A percentile compares a stretch with the other conserved stretches of the same genome.
These are phyloP conservation scores for Rhododendron ovatum DNA, from an alignment of 148 eudicot species.

Conservation along the genomic window DNA sequence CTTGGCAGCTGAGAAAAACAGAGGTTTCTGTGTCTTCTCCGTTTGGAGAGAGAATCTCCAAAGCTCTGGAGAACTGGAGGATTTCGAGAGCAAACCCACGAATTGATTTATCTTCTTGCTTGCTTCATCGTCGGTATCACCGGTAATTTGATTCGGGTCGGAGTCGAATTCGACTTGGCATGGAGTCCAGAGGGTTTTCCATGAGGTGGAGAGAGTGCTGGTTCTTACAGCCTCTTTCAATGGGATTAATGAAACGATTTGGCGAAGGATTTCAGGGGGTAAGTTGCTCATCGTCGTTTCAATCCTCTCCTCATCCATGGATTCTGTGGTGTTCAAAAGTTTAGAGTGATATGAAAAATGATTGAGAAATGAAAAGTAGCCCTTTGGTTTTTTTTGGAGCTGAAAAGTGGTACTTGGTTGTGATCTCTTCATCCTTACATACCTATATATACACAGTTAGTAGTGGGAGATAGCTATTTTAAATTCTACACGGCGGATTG, in stretches of 20 bases:
- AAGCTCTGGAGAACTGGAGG: background rate
- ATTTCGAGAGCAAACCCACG: background rate
- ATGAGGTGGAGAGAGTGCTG: constrained; percentile 15
- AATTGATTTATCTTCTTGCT: background rate
- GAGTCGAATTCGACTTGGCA: background rate
- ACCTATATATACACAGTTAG: no score
- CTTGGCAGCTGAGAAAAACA: background rate
- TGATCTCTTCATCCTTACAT: no score
- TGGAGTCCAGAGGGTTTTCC: constrained; percentile 18
- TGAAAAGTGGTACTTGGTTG: no score
- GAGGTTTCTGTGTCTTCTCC: background rate
- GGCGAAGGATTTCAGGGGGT: constrained; percentile 12
- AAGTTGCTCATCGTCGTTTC: constrained; percentile 10
- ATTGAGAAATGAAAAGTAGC: background rate
- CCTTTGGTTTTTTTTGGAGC: no score
- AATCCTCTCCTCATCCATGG: constrained; percentile 5
- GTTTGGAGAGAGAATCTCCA: constrained; percentile 1
- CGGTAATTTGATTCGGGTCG: background rate
- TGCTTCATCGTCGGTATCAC: background rate
- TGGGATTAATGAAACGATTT: constrained; percentile 17
- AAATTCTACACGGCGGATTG: no score
- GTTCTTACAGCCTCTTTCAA: constrained; percentile 21
- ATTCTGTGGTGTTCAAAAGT: background rate
- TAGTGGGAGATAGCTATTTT: no score
- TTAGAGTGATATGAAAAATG: background rate